Base-by-base conservation (phyloP, 139 green algal genomes). In the Coccomyxa sp. region DNA sequence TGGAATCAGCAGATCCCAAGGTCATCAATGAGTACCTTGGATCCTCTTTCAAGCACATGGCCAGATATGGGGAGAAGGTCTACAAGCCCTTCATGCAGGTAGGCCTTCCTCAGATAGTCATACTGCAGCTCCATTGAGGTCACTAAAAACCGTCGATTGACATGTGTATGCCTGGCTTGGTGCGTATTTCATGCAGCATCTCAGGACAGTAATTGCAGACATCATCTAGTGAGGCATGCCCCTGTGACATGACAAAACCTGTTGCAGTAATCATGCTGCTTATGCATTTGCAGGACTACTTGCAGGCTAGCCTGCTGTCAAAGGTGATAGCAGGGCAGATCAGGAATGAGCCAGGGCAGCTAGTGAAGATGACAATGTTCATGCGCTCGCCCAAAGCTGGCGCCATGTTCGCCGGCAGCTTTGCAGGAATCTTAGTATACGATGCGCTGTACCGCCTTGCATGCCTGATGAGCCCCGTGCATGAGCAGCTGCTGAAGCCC, bases 71-170 rank as follows among this genome's bases (percentile, higher is more conserved):
- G 22, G 50, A 73, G 27, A 41, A 37, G 9, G 78, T 78, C 0
- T 82, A 78, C 36, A 39, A 41, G 44, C 78, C 78, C 29, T 82
- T 82, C 78, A 78, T 82, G 78, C 70, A 82, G 71, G 71, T 35
- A 34, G 14, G 14, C 14, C 44, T 58, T 58, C 44, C 16, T 58
- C 44, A 12, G 12, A 16, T 12, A 12, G 14, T 12, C 44, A 29
- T 58, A 16, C 14, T 58, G 44, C 44, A 58, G 44, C 16, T 16
- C 44, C n/a, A n/a, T n/a, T n/a, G 16, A 29, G 44, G 14, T 58
- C 14, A 58, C 14, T 16, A 58, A 16, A 16, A 16, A 29, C 44
- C 12, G 12, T 12, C 14, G 14, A 58, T 58, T 58, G 44, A 16
- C 44, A 29, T 12, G 12, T 58, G 16, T 58, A 58, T 58, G 14